These are phyloP conservation scores for Calendula officinalis DNA, from an alignment of 129 eudicot species.

Conservation along the genomic window DNA sequence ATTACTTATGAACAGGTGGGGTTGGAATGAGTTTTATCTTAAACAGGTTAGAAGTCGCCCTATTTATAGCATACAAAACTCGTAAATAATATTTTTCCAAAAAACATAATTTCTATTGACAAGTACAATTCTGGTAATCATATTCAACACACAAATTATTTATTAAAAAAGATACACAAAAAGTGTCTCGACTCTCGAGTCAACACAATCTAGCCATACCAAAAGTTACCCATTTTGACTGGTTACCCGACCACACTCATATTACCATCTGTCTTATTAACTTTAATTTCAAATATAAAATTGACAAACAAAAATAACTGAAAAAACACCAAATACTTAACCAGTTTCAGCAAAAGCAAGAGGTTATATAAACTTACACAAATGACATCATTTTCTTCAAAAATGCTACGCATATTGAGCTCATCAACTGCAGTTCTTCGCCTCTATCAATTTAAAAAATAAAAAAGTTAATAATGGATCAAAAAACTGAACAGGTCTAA, in stretches of 20 bases:
- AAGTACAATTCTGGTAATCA: too few relatives aligned
- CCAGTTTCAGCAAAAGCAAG: conserved; percentile 2
- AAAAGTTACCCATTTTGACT: background rate
- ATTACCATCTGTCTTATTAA: background rate
- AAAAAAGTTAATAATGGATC: background rate
- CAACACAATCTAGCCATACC: background rate
- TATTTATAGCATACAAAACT: too few relatives aligned
- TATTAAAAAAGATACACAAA: too few relatives aligned
- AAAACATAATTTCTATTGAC: too few relatives aligned
- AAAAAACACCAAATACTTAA: background rate
- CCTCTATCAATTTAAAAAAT: conserved; percentile 50
- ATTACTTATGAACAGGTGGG: background rate
- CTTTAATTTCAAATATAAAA: background rate
- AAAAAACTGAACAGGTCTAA: background rate
- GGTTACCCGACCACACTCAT: background rate
- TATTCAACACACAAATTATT: too few relatives aligned
- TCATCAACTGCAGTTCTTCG: conserved; percentile 92
- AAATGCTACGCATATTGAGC: conserved; percentile 95
- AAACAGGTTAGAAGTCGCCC: background rate
- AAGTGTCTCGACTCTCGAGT: background rate
- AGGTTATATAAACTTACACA: conserved; percentile 57
- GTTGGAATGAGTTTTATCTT: background rate
- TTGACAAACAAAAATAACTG: background rate
- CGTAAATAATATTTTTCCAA: too few relatives aligned
- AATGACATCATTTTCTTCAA: conserved; percentile 93